Evolutionary conservation across 208 protist genomes (phyloP).

Genomic region (Acanthamoeba healyi): DNA sequence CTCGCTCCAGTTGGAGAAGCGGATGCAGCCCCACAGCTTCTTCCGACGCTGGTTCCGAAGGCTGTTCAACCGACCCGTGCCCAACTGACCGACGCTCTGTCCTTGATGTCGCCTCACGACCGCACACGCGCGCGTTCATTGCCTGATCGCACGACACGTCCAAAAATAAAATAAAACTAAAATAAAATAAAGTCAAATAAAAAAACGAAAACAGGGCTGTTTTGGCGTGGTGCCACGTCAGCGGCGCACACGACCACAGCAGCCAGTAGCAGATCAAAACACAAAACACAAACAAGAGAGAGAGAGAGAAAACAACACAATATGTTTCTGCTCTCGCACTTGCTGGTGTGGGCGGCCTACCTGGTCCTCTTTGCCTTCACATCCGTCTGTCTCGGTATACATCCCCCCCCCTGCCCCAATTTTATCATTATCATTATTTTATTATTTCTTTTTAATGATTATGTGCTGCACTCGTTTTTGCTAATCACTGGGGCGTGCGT

Average conservation of each 20-base stretch:
- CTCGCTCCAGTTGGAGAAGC: background rate
- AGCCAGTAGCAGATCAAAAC: no score
- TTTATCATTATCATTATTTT: background rate
- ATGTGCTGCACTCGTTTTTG: background rate
- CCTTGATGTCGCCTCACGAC: no score
- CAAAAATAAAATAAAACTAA: background rate
- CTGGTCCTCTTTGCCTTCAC: constrained; percentile 31
- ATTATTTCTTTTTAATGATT: background rate
- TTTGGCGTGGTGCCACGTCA: no score
- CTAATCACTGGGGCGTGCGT: background rate
- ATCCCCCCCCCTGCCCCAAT: background rate
- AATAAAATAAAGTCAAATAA: background rate
- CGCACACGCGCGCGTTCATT: no score
- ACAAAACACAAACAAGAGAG: no score
- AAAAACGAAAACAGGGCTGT: no score
- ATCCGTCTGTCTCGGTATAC: constrained; percentile 28
- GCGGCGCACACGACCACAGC: background rate
- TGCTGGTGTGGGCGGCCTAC: constrained; percentile 59
- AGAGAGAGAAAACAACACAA: background rate
- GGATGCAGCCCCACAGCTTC: constrained; percentile 4
- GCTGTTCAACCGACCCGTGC: background rate
- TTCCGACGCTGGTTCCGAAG: constrained; percentile 30
- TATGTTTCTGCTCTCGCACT: constrained; percentile 47
- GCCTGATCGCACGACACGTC: no score
- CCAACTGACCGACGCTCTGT: no score